Conservation (phyloP, 108 stramenopile genomes). For the Mediolabrus comicus region DNA sequence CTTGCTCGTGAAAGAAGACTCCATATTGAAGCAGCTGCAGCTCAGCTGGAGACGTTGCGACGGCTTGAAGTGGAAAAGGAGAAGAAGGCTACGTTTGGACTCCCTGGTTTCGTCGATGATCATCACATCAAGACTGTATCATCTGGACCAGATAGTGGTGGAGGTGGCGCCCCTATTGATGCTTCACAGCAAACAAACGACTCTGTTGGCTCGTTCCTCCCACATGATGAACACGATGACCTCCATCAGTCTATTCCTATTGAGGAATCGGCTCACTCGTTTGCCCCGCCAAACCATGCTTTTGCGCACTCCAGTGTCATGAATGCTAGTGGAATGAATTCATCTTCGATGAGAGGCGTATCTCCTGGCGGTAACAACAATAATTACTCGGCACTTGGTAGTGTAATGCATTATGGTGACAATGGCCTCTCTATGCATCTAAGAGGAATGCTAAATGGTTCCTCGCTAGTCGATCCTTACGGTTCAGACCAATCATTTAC, state of each 20-base stretch:
- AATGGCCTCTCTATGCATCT: slow-evolving; percentile 51
- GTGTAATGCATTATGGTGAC: slow-evolving; percentile 56
- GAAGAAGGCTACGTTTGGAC: slow-evolving; percentile 2
- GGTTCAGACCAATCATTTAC: slow-evolving; percentile 40
- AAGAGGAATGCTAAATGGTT: slow-evolving; percentile 39
- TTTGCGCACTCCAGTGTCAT: slow-evolving; percentile 33
- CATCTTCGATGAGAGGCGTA: background rate
- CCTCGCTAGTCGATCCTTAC: slow-evolving; percentile 35
- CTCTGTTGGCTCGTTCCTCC: slow-evolving; percentile 17
- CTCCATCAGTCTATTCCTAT: slow-evolving; percentile 29
- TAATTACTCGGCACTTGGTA: slow-evolving; percentile 10
- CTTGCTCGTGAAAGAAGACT: slow-evolving; percentile 64
- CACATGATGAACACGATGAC: slow-evolving; percentile 12
- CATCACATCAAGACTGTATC: slow-evolving; percentile 21
- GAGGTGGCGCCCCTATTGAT: slow-evolving; percentile 17
- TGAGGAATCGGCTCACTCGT: slow-evolving; percentile 37
- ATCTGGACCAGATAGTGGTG: slow-evolving; percentile 45
- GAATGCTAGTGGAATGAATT: background rate
- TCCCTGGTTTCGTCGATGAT: slow-evolving; percentile 30
- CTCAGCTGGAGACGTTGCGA: slow-evolving; percentile 71
- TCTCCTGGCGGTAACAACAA: background rate
- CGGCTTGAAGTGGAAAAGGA: slow-evolving; percentile 54
- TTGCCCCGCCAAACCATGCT: slow-evolving; percentile 33
- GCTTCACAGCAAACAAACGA: slow-evolving; percentile 9
- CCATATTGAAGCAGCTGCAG: slow-evolving; percentile 77